Conservation (phyloP, 768 basidiomycete genomes). For the Rubroboletus satanas region DNA sequence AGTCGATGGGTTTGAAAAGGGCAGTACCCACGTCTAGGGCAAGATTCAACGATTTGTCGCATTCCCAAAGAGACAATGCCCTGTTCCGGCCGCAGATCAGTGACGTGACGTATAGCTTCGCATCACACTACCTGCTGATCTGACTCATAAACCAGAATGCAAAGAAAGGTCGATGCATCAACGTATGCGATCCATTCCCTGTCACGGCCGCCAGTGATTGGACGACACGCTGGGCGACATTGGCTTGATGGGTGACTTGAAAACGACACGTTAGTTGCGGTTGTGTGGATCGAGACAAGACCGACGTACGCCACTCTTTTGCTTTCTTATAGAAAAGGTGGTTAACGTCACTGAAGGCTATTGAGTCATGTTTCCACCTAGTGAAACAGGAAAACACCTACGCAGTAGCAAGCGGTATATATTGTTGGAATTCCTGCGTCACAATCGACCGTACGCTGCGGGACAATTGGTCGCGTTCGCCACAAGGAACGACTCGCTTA, state of each 20-base stretch:
- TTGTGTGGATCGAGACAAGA: slow-evolving; percentile 6
- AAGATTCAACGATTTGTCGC: slow-evolving; percentile 52
- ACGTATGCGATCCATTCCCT: slow-evolving; percentile 41
- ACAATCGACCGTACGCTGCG: slow-evolving; percentile 65
- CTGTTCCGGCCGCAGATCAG: slow-evolving; percentile 31
- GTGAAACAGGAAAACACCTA: slow-evolving; percentile 30
- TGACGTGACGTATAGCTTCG: slow-evolving; percentile 1
- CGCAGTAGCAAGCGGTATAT: slow-evolving; percentile 56
- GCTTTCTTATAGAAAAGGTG: slow-evolving; percentile 54
- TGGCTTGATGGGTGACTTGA: slow-evolving; percentile 58
- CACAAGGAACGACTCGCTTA: slow-evolving; percentile 33
- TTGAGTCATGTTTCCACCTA: not conserved
- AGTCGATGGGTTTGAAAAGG: slow-evolving; percentile 58
- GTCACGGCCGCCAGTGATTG: slow-evolving; percentile 58
- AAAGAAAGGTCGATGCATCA: slow-evolving; percentile 61
- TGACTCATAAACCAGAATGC: slow-evolving; percentile 77
- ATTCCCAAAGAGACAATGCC: slow-evolving; percentile 56
- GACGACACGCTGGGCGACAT: slow-evolving; percentile 58
- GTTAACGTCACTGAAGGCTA: slow-evolving; percentile 38
- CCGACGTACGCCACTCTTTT: slow-evolving; percentile 62
- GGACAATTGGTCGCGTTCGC: slow-evolving; percentile 1
- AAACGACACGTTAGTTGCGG: slow-evolving; percentile 5
- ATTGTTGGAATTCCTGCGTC: slow-evolving; percentile 64
- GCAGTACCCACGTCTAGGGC: slow-evolving; percentile 62
- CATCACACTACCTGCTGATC: slow-evolving; percentile 46